These are phyloP conservation scores for Sugiyamaella chiloensis DNA, from an alignment of 805 yeast species.

Conservation along the genomic window DNA sequence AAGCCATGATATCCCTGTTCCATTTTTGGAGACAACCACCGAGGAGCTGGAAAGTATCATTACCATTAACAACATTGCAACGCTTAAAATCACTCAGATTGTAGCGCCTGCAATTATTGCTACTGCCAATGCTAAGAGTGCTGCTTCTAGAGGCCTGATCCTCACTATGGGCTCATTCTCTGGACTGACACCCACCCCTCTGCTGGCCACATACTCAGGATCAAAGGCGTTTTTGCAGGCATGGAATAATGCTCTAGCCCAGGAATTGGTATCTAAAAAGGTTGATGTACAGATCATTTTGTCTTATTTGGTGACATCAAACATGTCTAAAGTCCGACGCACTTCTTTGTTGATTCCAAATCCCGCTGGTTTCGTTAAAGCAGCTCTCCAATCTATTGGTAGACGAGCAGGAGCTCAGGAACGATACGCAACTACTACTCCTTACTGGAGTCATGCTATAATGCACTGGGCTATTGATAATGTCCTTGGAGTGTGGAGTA, in stretches of 20 bases:
- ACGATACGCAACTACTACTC: slow-evolving; percentile 80
- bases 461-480: slow-evolving; percentile 77
- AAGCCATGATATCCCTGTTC: slow-evolving; percentile 92
- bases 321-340: slow-evolving; percentile 90
- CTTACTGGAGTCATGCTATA: slow-evolving; percentile 90
- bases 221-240: slow-evolving; percentile 92
- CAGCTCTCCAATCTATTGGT: slow-evolving; percentile 68
- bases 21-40: slow-evolving; percentile 75
- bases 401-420: slow-evolving; percentile 92
- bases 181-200: slow-evolving; percentile 89
- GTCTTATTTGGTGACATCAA: slow-evolving; percentile 88
- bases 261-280: slow-evolving; percentile 65
- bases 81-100: slow-evolving; percentile 78
- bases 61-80: slow-evolving; percentile 80
- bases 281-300: slow-evolving; percentile 84
- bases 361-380: slow-evolving; percentile 74
- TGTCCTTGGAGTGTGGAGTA: slow-evolving; percentile 78
- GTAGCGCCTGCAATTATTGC: slow-evolving; percentile 66
- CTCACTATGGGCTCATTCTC: slow-evolving; percentile 97
- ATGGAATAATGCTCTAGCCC: slow-evolving; percentile 88
- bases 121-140: slow-evolving; percentile 41
- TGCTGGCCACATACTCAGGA: slow-evolving; percentile 90
- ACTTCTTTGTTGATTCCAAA: slow-evolving; percentile 73
- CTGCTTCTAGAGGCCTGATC: slow-evolving; percentile 56
- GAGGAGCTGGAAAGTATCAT: slow-evolving; percentile 76